Base-by-base conservation (phyloP, 257 asterid genomes). In the Petrea volubilis region DNA sequence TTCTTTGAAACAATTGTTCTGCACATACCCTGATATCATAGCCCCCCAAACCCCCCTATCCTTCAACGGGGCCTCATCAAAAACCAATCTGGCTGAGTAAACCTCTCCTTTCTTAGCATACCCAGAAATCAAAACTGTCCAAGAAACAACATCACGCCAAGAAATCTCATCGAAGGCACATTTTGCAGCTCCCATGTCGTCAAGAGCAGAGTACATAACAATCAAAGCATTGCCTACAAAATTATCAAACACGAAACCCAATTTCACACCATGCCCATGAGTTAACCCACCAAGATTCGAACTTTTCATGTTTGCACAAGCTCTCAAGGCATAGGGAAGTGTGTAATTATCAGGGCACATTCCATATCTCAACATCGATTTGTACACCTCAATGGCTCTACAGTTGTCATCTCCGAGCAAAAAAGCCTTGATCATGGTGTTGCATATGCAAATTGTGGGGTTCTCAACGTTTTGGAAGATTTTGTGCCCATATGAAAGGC, bases 1-100 rank as follows among this genome's bases (percentile, higher is more conserved):
- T 79, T 87, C 96, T 70, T 87, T 89, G n/a, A 87, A 91, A 68
- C 91, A 83, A 73, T 81, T 83, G 69, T 86, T 87, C 18, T 87
- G 97, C 55, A 86, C 95, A 82, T 87, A 86, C 62, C 95, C 89
- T 27, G 91, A 86, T 44, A 86, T 75, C 95, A 91, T 89, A 60
- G 91, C 83, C 23, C 96, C 92, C 95, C 95, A 90, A 18, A 84
- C 58, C 23, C 91, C 91, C 69, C 80, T 81, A 80, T 90, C 97
- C 77, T 83, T 91, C 29, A 81, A 60, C 7, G 71, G 82, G 67
- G 87, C 87, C 65, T 85, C 90, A 71, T 87, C 90, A 77, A 91
- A 89, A 72, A 74, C 36, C 85, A 63, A 73, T 68, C 95, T 83
- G 60, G 97, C 89, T 14, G 71, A 67, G 67, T 64, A 60, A 78